Evolutionary conservation across 2,329 filamentous ascomycete genomes (phyloP), one percentile per base, ranked within the genome.

Genomic region (Biscogniauxia marginata): DNA sequence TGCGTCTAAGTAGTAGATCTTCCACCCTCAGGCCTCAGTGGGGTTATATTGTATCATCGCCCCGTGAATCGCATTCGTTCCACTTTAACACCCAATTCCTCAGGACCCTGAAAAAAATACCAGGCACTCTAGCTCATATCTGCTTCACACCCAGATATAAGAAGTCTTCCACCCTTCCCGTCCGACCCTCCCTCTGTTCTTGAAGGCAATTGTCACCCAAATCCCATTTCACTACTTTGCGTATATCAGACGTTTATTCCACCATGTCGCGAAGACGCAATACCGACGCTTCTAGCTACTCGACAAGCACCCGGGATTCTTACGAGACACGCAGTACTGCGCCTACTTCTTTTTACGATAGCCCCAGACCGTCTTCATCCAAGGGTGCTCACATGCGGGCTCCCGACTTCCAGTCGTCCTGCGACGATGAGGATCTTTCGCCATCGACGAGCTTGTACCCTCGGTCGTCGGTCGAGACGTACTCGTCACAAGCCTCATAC

Each of bases 381-480:
- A 70, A 77, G 65, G 63, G 61, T 23, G 69, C 70, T 19, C 58
- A 39, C 44, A 58, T 62, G 16, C 64, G 58, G 44, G 52, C 59
- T 22, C 53, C 56, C 24, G 65, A 60, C 24, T 60, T 59, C 30
- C 62, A 59, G 43, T 57, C 60, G 39, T 52, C 60, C 43, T 63
- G 50, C 45, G 64, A 65, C 50, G 58, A 63, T 7, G 69, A 73
- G 50, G 73, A 77, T 55, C 64, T 77, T 23, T 76, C 75, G 3
- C 75, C 75, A 4, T 68, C 69, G 18, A 77, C 77, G 7, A 74
- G 70, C 54, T 66, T 74, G 55, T 79, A 78, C 63, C 73, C 80
- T 2, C 79, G 82, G 47, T 79, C 83, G 22, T 95, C 91, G 0
- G 80, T 85, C 63, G 88, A 91, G 58, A 96, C 92, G 1, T 96